These are phyloP conservation scores for Erigeron philadelphicus DNA, from an alignment of 140 eudicot genomes.

Conservation along the genomic window DNA sequence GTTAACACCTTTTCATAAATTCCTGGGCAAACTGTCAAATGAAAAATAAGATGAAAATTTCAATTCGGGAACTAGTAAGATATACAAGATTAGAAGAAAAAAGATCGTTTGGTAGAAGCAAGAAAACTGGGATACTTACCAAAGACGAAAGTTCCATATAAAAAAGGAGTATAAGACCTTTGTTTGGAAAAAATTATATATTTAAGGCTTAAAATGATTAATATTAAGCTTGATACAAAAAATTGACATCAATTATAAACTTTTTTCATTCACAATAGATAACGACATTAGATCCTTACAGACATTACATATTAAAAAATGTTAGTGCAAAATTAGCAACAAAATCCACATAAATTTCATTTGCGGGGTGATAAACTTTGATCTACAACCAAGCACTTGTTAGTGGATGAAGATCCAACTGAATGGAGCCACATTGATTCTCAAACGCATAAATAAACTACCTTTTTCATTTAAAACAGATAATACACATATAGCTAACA, in stretches of 20 bases:
- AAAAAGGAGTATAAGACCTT: background rate
- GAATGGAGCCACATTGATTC: constrained; percentile 9
- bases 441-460: background rate
- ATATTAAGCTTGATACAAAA: constrained; percentile 8
- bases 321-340: constrained; percentile 29
- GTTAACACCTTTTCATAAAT: too few relatives aligned
- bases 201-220: background rate
- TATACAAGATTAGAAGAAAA: background rate
- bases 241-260: constrained; percentile 15
- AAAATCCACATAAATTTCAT: constrained; percentile 21
- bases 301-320: constrained; percentile 5
- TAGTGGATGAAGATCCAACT: constrained; percentile 5
- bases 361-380: background rate
- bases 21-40: background rate
- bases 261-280: constrained; percentile 1
- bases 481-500: constrained; percentile 7
- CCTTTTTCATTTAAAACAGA: background rate
- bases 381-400: constrained; percentile 8
- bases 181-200: background rate
- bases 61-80: background rate
- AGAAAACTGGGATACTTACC: constrained; percentile 3
- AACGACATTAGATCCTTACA: constrained; percentile 16
- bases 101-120: background rate
- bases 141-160: constrained; percentile 8
- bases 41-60: background rate